Percentiles rank a stretch among this genome's conserved stretches.
Conservation (phyloP, 2,329 filamentous ascomycete genomes). For the Scleromitrula shiraiana region DNA sequence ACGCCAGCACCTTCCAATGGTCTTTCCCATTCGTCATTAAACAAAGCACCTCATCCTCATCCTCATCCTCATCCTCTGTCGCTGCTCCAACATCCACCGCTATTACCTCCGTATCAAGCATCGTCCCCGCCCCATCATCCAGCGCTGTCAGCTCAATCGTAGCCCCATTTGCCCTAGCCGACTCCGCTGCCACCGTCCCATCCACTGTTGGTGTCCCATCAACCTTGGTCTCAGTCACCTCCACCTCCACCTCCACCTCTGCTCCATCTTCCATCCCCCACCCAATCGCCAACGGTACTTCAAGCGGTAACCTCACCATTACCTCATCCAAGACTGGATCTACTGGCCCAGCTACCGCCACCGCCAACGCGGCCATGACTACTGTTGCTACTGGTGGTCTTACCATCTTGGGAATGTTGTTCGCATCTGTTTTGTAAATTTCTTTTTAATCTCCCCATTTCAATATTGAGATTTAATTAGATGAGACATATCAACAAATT, state of each 20-base stretch:
- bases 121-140: background rate
- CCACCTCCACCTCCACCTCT: conserved; percentile 16
- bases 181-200: conserved; percentile 16
- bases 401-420: background rate
- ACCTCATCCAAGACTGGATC: background rate
- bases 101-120: background rate
- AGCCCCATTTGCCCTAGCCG: background rate
- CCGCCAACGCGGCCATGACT: background rate
- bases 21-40: conserved; percentile 46
- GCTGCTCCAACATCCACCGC: conserved; percentile 1
- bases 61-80: conserved; percentile 1
- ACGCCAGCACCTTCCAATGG: conserved; percentile 48
- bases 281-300: conserved; percentile 5
- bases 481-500: no score
- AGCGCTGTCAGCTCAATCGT: background rate
- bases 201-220: conserved; percentile 8
- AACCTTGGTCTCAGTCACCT: background rate
- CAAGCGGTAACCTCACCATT: background rate
- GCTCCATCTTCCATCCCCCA: conserved; percentile 4
- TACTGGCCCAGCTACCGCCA: background rate
- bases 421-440: background rate
- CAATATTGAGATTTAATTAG: no score
- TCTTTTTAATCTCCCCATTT: no score
- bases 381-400: background rate
- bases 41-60: conserved; percentile 6